phyloP scores from a whole-genome alignment of 768 basidiomycete species.

The Xerocomus spinulosus region DNA sequence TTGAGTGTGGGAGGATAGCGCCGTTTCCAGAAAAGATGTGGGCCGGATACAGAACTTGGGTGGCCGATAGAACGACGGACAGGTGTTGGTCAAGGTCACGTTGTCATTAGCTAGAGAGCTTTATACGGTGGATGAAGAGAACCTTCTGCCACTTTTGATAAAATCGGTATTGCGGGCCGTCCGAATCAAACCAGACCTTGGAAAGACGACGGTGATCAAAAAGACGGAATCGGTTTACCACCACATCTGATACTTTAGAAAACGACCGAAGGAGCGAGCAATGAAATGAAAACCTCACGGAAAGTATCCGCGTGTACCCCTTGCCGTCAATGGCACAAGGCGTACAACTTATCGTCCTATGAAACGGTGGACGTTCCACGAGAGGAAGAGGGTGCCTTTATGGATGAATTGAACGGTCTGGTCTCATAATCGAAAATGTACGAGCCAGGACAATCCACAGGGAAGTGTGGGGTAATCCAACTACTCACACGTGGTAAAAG shows the following conservation, averaged over 20 bases:
- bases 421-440: no score
- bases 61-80: no score
- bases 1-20: neutral
- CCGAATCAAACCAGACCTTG: neutral
- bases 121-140: neutral
- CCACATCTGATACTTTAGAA: conserved; percentile 1
- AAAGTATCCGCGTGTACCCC: no score
- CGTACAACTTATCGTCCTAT: neutral
- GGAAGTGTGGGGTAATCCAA: no score
- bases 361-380: no score
- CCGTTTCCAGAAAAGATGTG: neutral
- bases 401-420: no score
- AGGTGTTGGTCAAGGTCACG: neutral
- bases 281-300: neutral
- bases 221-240: neutral
- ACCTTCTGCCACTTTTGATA: neutral
- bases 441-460: no score
- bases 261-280: neutral
- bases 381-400: no score
- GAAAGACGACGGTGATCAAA: neutral
- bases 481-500: no score
- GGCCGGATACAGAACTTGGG: neutral
- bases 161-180: neutral
- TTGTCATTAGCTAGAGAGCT: neutral
- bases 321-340: neutral